phyloP scores from a whole-genome alignment of 179 eudicot genomes.

The Beta corolliflora region DNA sequence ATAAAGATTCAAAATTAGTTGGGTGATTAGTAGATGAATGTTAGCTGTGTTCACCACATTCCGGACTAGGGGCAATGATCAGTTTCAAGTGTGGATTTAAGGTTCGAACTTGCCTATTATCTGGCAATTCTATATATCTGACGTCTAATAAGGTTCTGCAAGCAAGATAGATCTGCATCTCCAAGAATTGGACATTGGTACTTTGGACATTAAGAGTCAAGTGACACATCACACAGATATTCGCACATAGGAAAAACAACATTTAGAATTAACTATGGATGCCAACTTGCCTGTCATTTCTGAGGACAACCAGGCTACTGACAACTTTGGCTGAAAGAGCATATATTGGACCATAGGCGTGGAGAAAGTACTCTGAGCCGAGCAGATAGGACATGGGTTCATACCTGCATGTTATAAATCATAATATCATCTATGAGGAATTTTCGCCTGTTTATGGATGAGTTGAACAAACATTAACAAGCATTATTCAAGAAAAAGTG shows the following conservation, averaged over 20 bases:
- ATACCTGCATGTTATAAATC: slow-evolving; percentile 56
- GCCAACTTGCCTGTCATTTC: slow-evolving; percentile 77
- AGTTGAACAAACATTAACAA: no score
- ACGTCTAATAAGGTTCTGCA: neutral
- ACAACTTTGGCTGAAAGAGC: slow-evolving; percentile 96
- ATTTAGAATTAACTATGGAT: neutral
- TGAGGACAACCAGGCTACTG: slow-evolving; percentile 77
- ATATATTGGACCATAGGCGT: slow-evolving; percentile 94
- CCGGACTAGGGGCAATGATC: neutral
- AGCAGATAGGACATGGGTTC: slow-evolving; percentile 79
- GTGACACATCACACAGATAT: neutral
- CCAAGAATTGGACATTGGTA: neutral
- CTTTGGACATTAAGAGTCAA: neutral
- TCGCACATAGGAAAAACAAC: slow-evolving; percentile 14
- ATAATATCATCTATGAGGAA: neutral
- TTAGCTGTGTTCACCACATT: neutral
- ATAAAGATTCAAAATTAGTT: neutral
- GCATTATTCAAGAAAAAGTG: no score
- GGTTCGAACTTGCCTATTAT: neutral
- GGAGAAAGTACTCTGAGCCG: slow-evolving; percentile 90
- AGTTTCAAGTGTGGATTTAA: neutral
- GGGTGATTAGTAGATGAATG: neutral
- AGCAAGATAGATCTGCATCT: neutral
- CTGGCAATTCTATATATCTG: neutral
- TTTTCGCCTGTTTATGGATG: no score